Evolutionary conservation across 1,284 basidiomycete species (phyloP).

Genomic region (Cutaneotrichosporon sp.): DNA sequence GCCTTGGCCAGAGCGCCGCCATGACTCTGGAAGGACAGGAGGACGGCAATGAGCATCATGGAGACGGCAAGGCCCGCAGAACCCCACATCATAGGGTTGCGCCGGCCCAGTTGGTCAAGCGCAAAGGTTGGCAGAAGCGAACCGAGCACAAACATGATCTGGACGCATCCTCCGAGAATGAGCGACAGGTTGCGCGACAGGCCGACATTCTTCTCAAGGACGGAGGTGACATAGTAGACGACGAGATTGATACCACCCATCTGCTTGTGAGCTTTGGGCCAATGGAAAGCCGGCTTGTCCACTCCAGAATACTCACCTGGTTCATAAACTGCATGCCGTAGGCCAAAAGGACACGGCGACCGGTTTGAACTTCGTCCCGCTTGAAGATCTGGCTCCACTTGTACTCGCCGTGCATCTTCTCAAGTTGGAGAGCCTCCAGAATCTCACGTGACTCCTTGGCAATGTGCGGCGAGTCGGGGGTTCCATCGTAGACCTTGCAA

Average conservation of each 20-base stretch:
- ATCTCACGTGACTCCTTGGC: constrained; percentile 12
- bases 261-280: too few species aligned
- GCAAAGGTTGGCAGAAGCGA: constrained; percentile 8
- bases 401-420: constrained; percentile 14
- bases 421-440: constrained; percentile 32
- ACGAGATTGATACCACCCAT: constrained; percentile 16
- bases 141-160: constrained; percentile 12
- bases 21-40: constrained; percentile 19
- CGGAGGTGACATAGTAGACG: constrained; percentile 13
- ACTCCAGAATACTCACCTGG: constrained; percentile 10
- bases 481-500: constrained; percentile 13
- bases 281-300: too few species aligned
- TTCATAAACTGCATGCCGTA: constrained; percentile 16
- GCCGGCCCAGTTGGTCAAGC: constrained; percentile 14
- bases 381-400: constrained; percentile 15
- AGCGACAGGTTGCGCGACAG: constrained; percentile 9
- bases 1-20: constrained; percentile 37
- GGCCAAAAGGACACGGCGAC: constrained; percentile 10
- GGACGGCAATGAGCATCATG: constrained; percentile 17
- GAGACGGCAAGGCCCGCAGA: constrained; percentile 2
- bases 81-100: constrained; percentile 13
- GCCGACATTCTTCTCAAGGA: constrained; percentile 13
- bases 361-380: constrained; percentile 13
- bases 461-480: constrained; percentile 2
- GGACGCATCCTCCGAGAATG: constrained; percentile 14